Evolutionary conservation across 257 asterid species (phyloP), one percentile per base, ranked within the genome.

Genomic region (Thymus mandschuricus): DNA sequence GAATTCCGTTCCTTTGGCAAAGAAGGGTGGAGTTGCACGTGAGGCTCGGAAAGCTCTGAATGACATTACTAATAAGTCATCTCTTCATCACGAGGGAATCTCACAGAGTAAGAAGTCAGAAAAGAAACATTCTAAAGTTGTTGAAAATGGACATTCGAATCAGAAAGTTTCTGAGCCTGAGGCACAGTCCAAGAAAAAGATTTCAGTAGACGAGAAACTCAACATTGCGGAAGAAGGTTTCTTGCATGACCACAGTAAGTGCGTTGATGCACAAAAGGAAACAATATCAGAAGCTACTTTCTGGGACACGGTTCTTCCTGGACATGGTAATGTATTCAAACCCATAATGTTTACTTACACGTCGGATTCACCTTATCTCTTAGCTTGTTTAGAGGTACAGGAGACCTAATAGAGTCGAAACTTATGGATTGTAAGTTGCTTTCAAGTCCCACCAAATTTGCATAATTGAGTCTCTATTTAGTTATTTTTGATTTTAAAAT

Each of bases 21-120:
- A 81, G 77, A 89, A 81, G 75, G 83, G 79, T 71, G 89, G 82
- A 60, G 63, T 64, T 64, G 81, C 74, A 40, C 69, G 71, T n/a
- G 83, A 85, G 76, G 75, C 68, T 56, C 96, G 96, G 68, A 81
- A 83, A 77, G 90, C 92, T 72, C 86, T 89, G 54, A 84, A 81
- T 63, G 96, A 87, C 76, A 89, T 89, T 68, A 86, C 96, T 54
- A 89, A 89, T 85, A 89, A 87, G 83, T 74, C 86, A 45, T 74
- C 80, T 56, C 43, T 64, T 60, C 72, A 31, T 51, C 66, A 44
- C 10, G 85, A 85, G 68, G 81, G 85, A 63, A 66, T 83, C 64
- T 69, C 85, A 6, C 83, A 40, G 82, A 80, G 78, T 64, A 86
- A 70, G 44, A 62, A 5, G 33, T 62, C 73, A 27, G 87, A 76